Evolutionary conservation across 805 yeast genomes (phyloP).

Genomic region (Spathaspora hagerdaliae): DNA sequence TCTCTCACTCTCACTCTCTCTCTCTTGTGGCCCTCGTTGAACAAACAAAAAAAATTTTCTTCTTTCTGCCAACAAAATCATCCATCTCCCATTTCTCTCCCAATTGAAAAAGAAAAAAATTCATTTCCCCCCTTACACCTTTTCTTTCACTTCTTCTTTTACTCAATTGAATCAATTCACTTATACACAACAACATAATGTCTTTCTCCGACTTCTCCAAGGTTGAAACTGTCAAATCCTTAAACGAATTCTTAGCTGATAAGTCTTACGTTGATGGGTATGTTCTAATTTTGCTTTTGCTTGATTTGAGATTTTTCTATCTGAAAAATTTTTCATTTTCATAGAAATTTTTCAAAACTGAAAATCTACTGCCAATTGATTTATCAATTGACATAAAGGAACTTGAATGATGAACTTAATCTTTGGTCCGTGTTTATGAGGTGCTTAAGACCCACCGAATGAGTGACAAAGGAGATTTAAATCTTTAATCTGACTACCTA

Average conservation of each 20-base stretch:
- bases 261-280: slow-evolving; percentile 96
- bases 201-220: slow-evolving; percentile 80
- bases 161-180: slow-evolving; percentile 4
- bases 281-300: slow-evolving; percentile 32
- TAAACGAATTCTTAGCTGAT: slow-evolving; percentile 84
- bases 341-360: too few relatives aligned
- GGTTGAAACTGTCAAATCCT: slow-evolving; percentile 56
- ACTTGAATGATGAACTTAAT: slow-evolving; percentile 58
- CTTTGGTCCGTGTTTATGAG: slow-evolving; percentile 97
- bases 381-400: background rate
- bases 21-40: background rate
- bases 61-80: background rate
- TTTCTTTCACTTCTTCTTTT: slow-evolving; percentile 2
- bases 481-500: slow-evolving; percentile 19
- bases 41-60: background rate
- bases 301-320: too few relatives aligned
- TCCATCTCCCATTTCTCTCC: background rate
- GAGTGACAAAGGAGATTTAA: slow-evolving; percentile 65
- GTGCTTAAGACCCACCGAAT: slow-evolving; percentile 93
- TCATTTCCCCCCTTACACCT: background rate
- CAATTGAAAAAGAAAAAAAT: background rate
- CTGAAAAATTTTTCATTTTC: too few relatives aligned
- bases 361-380: too few relatives aligned
- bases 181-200: slow-evolving; percentile 38
- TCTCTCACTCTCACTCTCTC: background rate